Evolutionary conservation across 2,329 filamentous ascomycete genomes (phyloP).

Genomic region (Aspergillus arachidicola): DNA sequence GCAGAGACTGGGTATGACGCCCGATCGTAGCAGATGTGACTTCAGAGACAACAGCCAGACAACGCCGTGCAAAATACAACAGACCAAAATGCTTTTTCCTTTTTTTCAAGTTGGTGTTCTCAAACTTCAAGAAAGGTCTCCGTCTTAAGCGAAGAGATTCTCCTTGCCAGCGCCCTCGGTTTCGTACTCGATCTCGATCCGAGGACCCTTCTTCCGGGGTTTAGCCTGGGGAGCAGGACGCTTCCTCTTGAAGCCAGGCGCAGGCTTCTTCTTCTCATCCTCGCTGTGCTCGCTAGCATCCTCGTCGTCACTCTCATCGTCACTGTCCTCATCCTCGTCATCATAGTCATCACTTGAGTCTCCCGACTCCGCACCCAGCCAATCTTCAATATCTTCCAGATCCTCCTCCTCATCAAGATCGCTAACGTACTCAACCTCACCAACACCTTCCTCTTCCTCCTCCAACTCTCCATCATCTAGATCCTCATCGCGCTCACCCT

Average conservation of each 20-base stretch:
- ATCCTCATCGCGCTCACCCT: conserved; percentile 82
- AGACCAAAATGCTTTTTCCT: conserved; percentile 16
- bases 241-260: conserved; percentile 60
- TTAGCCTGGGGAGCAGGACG: conserved; percentile 54
- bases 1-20: conserved; percentile 39
- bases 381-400: conserved; percentile 95
- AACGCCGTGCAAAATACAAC: conserved; percentile 38
- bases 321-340: conserved; percentile 54
- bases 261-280: conserved; percentile 50
- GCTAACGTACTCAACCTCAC: conserved; percentile 87
- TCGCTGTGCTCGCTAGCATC: conserved; percentile 36
- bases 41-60: conserved; percentile 22
- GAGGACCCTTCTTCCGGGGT: conserved; percentile 64
- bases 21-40: conserved; percentile 29
- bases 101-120: conserved; percentile 14
- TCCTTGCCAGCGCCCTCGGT: conserved; percentile 64
- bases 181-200: conserved; percentile 77
- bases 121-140: neutral
- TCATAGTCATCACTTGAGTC: conserved; percentile 51
- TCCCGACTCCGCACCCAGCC: conserved; percentile 74
- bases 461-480: conserved; percentile 84
- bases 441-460: conserved; percentile 70
- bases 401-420: conserved; percentile 82
- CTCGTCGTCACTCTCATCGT: conserved; percentile 50
- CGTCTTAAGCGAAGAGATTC: conserved; percentile 43